Evolutionary conservation across 306 rosid genomes (phyloP).

Genomic region (Alnus glutinosa): DNA sequence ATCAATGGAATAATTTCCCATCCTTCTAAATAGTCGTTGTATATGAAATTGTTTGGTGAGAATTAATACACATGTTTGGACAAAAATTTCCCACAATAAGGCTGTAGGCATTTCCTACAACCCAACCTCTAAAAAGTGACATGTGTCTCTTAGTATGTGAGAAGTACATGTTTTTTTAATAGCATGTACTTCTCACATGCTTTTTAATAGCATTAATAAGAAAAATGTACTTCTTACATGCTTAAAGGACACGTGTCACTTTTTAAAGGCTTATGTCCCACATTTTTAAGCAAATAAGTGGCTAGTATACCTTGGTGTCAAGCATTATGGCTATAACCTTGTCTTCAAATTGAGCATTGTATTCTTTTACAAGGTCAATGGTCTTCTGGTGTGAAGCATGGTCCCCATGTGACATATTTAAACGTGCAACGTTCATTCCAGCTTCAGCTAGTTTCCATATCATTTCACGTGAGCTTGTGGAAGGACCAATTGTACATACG

Average conservation of each 20-base stretch:
- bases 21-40: not conserved
- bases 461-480: conserved; percentile 88
- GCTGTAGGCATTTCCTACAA: too few species aligned
- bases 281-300: not conserved
- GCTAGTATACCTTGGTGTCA: conserved; percentile 76
- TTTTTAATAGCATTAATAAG: too few species aligned
- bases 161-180: too few species aligned
- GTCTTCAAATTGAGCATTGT: conserved; percentile 73
- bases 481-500: conserved; percentile 90
- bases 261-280: too few species aligned
- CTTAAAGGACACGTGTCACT: too few species aligned
- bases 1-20: not conserved
- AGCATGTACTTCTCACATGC: too few species aligned
- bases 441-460: conserved; percentile 81
- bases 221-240: too few species aligned
- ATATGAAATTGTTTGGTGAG: not conserved
- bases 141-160: too few species aligned
- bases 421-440: conserved; percentile 93
- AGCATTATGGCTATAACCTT: conserved; percentile 89
- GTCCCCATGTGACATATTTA: conserved; percentile 97
- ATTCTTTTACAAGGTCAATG: conserved; percentile 76
- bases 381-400: conserved; percentile 87
- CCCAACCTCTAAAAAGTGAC: too few species aligned
- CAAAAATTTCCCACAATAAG: too few species aligned
- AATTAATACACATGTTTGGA: not conserved